Evolutionary conservation across 192 early-diverging fungal genomes (phyloP), one percentile per base, ranked within the genome.

Genomic region (Podila epicladia): DNA sequence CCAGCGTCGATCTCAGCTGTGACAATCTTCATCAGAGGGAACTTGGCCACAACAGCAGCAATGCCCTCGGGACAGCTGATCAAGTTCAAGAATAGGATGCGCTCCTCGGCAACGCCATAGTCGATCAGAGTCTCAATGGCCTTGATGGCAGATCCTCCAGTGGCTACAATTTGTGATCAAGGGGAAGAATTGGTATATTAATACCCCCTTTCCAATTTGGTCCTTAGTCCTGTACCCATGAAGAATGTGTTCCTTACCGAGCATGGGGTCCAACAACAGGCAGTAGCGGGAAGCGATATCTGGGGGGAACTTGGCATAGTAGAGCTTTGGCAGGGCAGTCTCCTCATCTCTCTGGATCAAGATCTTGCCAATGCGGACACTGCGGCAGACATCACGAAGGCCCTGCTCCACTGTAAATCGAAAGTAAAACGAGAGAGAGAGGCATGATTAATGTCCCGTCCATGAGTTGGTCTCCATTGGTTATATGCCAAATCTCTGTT

Each of bases 281-380:
- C 94, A 93, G 84, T 90, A 96, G 61, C 95, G 91, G 50, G 88
- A 85, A 4, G 89, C 85, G 68, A 96, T 95, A 74, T 97, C 97
- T 64, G 90, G 90, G 35, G 97, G 97, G 32, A 98, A 87, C 83
- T 98, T 98, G 9, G 93, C 90, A 77, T 98, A 98, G 84, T 92
- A 98, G 57, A 98, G 87, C 88, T 94, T 94, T 13, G 97, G 93
- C 80, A 90, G 80, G 8, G 94, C 95, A 11, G 97, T 98, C 74
- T 94, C 94, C 85, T 98, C 97, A 74, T 98, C 94, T 67, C 97
- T 89, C 83, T 98, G 97, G 71, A 98, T 98, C 59, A 98, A 73
- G 37, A 98, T 96, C 86, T 98, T 98, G 60, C 97, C 97, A 53
- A 98, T 98, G 37, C 97, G 86, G 12, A 96, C 94, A 82, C 93